Percentiles rank a stretch among this genome's conserved stretches.
These are phyloP conservation scores for Niveomyces coronatus DNA, from an alignment of 2,329 filamentous ascomycete species.

Conservation along the genomic window DNA sequence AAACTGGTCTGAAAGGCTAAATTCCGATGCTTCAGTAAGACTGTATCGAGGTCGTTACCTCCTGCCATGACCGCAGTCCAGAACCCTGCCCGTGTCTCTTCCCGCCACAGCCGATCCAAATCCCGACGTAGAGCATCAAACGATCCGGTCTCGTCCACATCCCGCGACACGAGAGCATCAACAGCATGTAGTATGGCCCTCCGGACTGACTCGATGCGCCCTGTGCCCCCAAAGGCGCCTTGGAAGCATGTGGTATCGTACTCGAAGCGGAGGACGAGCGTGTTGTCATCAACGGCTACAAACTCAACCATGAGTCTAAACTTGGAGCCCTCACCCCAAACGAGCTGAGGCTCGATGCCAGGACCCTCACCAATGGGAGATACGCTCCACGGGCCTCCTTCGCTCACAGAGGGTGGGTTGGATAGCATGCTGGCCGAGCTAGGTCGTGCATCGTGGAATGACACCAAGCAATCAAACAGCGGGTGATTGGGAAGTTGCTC, in stretches of 20 bases:
- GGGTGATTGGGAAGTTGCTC: constrained; percentile 12
- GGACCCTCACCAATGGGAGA: background rate
- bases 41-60: background rate
- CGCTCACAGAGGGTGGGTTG: background rate
- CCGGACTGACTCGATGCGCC: background rate
- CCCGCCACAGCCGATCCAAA: background rate
- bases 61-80: constrained; percentile 1
- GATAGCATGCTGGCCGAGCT: background rate
- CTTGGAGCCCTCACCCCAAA: constrained; percentile 13
- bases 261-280: constrained; percentile 10
- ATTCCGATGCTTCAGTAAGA: background rate
- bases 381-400: background rate
- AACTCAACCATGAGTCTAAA: constrained; percentile 14
- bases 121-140: constrained; percentile 1
- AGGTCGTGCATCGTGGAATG: constrained; percentile 14
- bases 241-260: constrained; percentile 7
- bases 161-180: background rate
- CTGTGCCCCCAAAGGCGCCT: background rate
- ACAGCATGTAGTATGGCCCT: background rate
- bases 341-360: background rate
- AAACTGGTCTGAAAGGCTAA: background rate
- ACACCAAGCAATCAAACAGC: constrained; percentile 16
- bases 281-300: constrained; percentile 7
- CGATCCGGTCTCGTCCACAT: background rate
- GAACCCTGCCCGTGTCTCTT: constrained; percentile 1